Conservation (phyloP, 768 basidiomycete genomes). For the Vishniacozyma victoriae region DNA sequence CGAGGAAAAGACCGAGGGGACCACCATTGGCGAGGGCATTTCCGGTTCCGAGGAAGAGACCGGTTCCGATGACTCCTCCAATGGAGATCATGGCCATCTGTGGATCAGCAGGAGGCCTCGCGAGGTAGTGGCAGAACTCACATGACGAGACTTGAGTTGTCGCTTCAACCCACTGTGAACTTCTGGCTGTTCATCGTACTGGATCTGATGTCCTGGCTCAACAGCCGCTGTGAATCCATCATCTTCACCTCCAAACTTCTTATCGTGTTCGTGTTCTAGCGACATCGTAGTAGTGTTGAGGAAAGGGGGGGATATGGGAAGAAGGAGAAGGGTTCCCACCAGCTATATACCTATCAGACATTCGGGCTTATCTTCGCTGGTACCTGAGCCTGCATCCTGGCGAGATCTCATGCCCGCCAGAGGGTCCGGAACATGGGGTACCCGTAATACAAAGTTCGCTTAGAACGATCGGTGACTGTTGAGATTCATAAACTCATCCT, state of each 20-base stretch:
- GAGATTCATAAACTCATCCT: too few relatives aligned
- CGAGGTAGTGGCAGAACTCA: too few relatives aligned
- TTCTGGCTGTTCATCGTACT: background rate
- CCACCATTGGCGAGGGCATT: slow-evolving; percentile 35
- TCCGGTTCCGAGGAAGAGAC: slow-evolving; percentile 58
- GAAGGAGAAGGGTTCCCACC: background rate
- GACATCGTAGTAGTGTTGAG: too few relatives aligned
- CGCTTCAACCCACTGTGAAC: slow-evolving; percentile 13
- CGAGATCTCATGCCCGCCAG: too few relatives aligned
- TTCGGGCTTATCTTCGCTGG: too few relatives aligned
- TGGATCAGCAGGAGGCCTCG: too few relatives aligned
- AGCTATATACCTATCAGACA: background rate
- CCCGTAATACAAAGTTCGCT: too few relatives aligned
- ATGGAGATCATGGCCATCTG: slow-evolving; percentile 26
- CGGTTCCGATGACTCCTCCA: slow-evolving; percentile 42
- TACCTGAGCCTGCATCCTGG: too few relatives aligned
- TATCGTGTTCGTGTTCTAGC: background rate
- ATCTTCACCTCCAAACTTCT: too few relatives aligned
- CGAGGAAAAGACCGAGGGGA: slow-evolving; percentile 35
- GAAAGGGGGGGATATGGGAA: background rate
- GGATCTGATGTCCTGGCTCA: background rate
- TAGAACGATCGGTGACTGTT: too few relatives aligned
- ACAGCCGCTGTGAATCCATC: background rate
- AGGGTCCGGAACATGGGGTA: too few relatives aligned
- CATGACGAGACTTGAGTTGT: slow-evolving; percentile 18